phyloP scores from a whole-genome alignment of 495 filamentous ascomycete species.

The Penicillium manginii region DNA sequence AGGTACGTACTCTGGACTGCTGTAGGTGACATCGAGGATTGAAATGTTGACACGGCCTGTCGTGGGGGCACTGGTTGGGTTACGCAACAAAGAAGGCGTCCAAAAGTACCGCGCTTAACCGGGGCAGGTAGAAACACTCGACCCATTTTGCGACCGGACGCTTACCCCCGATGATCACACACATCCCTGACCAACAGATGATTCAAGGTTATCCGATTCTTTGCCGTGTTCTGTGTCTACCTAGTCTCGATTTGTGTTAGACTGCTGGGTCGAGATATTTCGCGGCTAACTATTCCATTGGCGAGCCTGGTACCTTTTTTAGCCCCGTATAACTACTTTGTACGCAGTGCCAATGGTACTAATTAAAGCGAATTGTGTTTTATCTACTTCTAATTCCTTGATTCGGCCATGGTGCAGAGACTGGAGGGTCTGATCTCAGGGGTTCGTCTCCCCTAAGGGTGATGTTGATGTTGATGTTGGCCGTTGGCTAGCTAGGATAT shows the following conservation, averaged over 20 bases:
- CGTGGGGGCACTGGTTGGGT: slow-evolving; percentile 9
- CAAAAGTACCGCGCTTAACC: slow-evolving; percentile 32
- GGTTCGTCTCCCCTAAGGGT: slow-evolving; percentile 7
- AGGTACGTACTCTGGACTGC: neutral
- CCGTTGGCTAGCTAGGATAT: neutral
- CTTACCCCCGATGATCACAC: slow-evolving; percentile 7
- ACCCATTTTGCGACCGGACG: slow-evolving; percentile 19
- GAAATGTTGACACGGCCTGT: neutral
- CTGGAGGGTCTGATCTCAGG: slow-evolving; percentile 34
- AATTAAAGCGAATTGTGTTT: slow-evolving; percentile 1
- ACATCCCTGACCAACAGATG: neutral
- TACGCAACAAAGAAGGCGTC: slow-evolving; percentile 11
- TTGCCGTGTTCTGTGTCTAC: neutral
- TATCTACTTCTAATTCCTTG: neutral
- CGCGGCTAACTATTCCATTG: neutral
- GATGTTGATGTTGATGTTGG: neutral
- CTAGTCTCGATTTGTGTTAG: slow-evolving; percentile 27
- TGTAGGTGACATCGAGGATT: slow-evolving; percentile 2
- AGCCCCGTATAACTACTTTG: too few species aligned
- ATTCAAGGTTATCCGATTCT: neutral
- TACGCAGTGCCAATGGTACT: neutral
- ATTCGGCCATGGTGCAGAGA: slow-evolving; percentile 6
- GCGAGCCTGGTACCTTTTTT: neutral
- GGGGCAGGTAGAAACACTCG: slow-evolving; percentile 12
- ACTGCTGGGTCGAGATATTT: neutral